Evolutionary conservation across 495 filamentous ascomycete species (phyloP).

Genomic region (Xylaria nigripes): DNA sequence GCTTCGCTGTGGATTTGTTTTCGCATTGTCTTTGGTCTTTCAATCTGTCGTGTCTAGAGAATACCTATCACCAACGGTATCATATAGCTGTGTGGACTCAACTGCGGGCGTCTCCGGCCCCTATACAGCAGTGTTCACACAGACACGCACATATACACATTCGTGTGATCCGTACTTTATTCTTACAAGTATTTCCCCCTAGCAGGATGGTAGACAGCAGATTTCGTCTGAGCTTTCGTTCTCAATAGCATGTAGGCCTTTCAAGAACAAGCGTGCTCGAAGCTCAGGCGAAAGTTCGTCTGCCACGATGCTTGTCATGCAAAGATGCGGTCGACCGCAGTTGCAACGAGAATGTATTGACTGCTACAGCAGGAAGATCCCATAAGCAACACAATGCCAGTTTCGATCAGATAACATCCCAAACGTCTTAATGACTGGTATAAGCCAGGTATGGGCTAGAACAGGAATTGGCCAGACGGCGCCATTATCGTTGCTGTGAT

Average conservation of each 20-base stretch:
- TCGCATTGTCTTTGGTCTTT: neutral
- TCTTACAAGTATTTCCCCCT: neutral
- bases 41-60: neutral
- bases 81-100: neutral
- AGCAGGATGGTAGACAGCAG: neutral
- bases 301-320: neutral
- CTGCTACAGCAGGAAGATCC: constrained; percentile 4
- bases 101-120: neutral
- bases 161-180: neutral
- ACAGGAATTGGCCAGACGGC: neutral
- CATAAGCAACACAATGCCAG: neutral
- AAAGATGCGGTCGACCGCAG: neutral
- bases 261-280: neutral
- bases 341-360: constrained; percentile 4
- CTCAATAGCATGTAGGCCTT: neutral
- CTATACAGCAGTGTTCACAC: neutral
- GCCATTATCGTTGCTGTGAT: neutral
- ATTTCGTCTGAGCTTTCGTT: neutral
- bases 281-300: neutral
- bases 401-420: neutral
- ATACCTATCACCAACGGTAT: neutral
- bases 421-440: neutral
- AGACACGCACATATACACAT: neutral
- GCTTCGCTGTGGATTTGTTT: neutral
- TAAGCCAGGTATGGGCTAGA: neutral